Conservation (phyloP, 1,139 yeast species). For the Yamadazyma spencermartinsiae region DNA sequence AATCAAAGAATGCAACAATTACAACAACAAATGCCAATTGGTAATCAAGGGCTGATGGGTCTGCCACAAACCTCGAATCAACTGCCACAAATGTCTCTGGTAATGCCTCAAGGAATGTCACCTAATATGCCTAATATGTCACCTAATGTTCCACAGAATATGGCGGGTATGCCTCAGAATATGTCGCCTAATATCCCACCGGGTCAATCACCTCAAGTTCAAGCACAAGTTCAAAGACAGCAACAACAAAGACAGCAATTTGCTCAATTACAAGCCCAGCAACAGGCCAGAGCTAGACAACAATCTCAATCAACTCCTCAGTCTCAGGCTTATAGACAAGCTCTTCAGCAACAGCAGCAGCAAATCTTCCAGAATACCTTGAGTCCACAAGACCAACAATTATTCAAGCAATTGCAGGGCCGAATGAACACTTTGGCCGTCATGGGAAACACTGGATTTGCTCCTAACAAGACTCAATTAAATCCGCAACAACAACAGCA, state of each 20-base stretch:
- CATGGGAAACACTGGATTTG: slow-evolving; percentile 48
- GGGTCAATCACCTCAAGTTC: slow-evolving; percentile 25
- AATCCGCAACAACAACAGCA: slow-evolving; percentile 49
- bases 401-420: slow-evolving; percentile 43
- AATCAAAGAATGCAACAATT: slow-evolving; percentile 19
- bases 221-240: slow-evolving; percentile 9
- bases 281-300: slow-evolving; percentile 2
- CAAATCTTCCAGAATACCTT: slow-evolving; percentile 46
- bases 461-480: slow-evolving; percentile 45
- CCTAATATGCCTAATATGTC: slow-evolving; percentile 3
- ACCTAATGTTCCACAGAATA: not conserved
- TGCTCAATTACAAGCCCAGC: slow-evolving; percentile 4
- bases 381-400: slow-evolving; percentile 46
- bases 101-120: slow-evolving; percentile 1
- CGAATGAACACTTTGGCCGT: slow-evolving; percentile 44
- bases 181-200: slow-evolving; percentile 11
- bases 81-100: slow-evolving; percentile 3
- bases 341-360: slow-evolving; percentile 44
- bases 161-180: not conserved
- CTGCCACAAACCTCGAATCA: slow-evolving; percentile 1
- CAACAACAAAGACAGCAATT: slow-evolving; percentile 7
- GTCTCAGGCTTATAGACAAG: slow-evolving; percentile 18
- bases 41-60: slow-evolving; percentile 17
- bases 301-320: slow-evolving; percentile 4
- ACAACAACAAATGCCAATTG: slow-evolving; percentile 25